phyloP scores from a whole-genome alignment of 306 rosid species.

The Rosa lucieae region DNA sequence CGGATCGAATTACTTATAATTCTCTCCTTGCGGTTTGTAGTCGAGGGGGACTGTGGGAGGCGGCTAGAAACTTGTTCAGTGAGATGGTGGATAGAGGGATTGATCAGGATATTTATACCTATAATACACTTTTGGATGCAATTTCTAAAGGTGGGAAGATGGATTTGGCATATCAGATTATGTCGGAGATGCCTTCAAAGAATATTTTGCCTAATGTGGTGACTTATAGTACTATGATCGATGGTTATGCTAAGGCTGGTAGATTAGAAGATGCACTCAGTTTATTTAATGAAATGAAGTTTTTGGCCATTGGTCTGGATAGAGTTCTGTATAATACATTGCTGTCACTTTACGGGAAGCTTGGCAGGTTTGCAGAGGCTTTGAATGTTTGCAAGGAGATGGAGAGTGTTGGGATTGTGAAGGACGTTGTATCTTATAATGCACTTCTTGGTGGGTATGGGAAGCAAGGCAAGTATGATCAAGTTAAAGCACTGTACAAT shows the following conservation, averaged over 20 bases:
- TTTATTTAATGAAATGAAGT: conserved; percentile 70
- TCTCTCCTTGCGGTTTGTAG: conserved; percentile 80
- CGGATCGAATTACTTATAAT: conserved; percentile 82
- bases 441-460: conserved; percentile 90
- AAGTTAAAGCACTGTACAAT: conserved; percentile 49
- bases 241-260: conserved; percentile 83
- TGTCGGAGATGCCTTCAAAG: conserved; percentile 69
- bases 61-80: conserved; percentile 53
- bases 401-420: conserved; percentile 68
- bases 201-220: conserved; percentile 73
- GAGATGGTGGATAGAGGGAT: conserved; percentile 73
- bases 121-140: conserved; percentile 83
- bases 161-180: conserved; percentile 66
- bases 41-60: conserved; percentile 80
- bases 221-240: conserved; percentile 83
- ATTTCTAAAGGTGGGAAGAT: conserved; percentile 84
- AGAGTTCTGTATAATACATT: conserved; percentile 82
- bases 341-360: conserved; percentile 75
- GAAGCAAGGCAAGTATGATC: conserved; percentile 63
- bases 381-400: conserved; percentile 60
- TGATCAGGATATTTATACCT: conserved; percentile 70
- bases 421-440: conserved; percentile 78
- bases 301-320: conserved; percentile 54
- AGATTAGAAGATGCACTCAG: conserved; percentile 71
- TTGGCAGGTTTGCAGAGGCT: conserved; percentile 78